Conservation (phyloP, 768 basidiomycete species). For the Wakefieldia striispora region DNA sequence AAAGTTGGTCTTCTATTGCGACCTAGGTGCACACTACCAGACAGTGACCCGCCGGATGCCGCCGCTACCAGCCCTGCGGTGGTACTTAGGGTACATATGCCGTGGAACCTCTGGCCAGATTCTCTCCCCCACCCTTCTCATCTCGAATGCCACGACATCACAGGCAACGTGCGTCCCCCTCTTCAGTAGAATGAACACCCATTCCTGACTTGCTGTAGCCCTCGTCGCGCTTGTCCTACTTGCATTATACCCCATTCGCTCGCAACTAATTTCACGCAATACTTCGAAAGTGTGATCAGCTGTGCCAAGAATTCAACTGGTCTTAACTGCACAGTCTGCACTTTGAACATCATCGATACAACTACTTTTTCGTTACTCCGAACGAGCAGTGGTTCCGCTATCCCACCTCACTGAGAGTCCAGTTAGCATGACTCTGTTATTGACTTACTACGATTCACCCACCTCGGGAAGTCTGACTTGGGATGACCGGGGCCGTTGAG, state of each 20-base stretch:
- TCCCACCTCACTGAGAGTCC: too few species aligned
- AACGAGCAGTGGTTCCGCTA: conserved; percentile 3
- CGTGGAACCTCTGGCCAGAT: too few species aligned
- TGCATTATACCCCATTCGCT: not conserved
- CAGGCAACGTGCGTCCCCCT: conserved; percentile 3
- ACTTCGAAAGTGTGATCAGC: conserved; percentile 4
- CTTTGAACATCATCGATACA: not conserved
- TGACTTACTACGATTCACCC: too few species aligned
- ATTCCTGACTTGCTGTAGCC: not conserved
- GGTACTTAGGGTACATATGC: too few species aligned
- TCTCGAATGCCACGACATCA: conserved; percentile 4
- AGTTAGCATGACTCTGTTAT: too few species aligned
- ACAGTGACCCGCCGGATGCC: not conserved
- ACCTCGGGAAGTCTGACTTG: too few species aligned
- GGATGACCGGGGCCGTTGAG: too few species aligned
- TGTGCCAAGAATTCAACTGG: not conserved
- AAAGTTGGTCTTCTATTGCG: too few species aligned
- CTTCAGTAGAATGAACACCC: not conserved
- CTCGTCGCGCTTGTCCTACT: not conserved
- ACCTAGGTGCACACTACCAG: not conserved
- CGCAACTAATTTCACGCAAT: conserved; percentile 12
- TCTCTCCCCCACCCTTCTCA: not conserved
- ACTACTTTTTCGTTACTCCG: conserved; percentile 15
- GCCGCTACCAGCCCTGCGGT: too few species aligned
- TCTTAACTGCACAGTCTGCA: conserved; percentile 3